Conservation (phyloP, 1,284 basidiomycete species). For the Sphagnurus paluster region DNA sequence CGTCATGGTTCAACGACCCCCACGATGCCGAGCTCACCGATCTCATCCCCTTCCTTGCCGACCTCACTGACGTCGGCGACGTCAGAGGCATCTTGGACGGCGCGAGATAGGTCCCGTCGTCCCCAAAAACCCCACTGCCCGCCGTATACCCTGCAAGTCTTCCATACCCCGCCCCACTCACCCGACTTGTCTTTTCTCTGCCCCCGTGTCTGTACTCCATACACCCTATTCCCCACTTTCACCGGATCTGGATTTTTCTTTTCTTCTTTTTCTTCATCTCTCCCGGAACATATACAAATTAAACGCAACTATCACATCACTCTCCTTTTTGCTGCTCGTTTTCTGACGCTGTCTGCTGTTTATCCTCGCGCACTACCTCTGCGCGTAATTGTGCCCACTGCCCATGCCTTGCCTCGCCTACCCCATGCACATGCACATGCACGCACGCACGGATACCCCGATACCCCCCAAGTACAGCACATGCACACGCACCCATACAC, state of each 20-base stretch:
- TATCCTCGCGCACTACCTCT: too few species aligned
- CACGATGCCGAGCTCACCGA: constrained; percentile 97
- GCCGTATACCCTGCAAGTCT: constrained; percentile 19
- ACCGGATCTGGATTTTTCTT: not conserved
- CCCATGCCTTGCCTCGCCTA: too few species aligned
- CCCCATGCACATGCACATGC: too few species aligned
- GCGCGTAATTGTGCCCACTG: too few species aligned
- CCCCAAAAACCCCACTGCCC: constrained; percentile 2
- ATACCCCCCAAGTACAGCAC: too few species aligned
- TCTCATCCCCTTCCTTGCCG: constrained; percentile 89
- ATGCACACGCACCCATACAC: too few species aligned
- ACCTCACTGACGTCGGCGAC: constrained; percentile 86
- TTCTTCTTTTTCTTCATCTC: not conserved
- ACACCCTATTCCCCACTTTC: too few species aligned
- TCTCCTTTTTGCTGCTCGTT: constrained; percentile 8
- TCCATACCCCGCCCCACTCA: constrained; percentile 9
- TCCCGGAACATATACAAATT: too few species aligned
- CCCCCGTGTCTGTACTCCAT: too few species aligned
- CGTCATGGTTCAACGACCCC: constrained; percentile 98
- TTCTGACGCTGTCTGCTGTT: constrained; percentile 1
- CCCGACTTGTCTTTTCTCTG: constrained; percentile 9
- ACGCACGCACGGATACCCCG: too few species aligned
- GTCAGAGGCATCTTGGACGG: constrained; percentile 90
- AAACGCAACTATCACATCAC: too few species aligned
- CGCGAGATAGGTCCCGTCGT: constrained; percentile 51